Evolutionary conservation across 352 stramenopile genomes (phyloP), one percentile per base, ranked within the genome.

Genomic region (Globisporangium perplexum): DNA sequence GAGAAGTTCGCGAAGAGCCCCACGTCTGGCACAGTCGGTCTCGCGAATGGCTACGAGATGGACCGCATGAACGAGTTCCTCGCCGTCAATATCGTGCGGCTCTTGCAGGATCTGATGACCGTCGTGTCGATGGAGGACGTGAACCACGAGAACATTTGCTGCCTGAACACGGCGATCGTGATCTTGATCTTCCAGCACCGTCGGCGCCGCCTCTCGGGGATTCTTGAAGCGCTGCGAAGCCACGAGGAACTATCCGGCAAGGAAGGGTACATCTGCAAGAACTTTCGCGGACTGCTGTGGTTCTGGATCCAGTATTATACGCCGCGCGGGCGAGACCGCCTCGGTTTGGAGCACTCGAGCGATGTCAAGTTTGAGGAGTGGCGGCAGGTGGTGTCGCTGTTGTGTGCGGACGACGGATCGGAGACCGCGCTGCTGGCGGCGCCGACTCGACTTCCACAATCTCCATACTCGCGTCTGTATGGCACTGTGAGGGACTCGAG

Each of bases 111-210:
- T 70, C 85, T 98, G 43, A 95, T 98, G 81, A 90, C 77, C 8
- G 92, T 98, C 42, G 92, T 98, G n/a, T 82, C 89, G 53, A 73
- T 98, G 53, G 81, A 91, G 23, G 95, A 97, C 49, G 90, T 98
- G 59, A 98, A 98, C 61, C 94, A 98, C 66, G 95, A 98, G 66
- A 98, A 98, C 65, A 98, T 98, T 71, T 98, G 96, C 76, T 98
- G 93, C 54, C 66, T 98, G 31, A 98, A 98, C 75, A 98, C 96
- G 42, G 92, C 92, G 11, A 87, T 98, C 35, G 83, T 98, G 28
- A 93, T 98, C 56, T 66, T 98, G 20, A 88, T 98, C 7, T 97
- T 98, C 62, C 88, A 96, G 51, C 71, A 96, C 57, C 90, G 90
- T n/a, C 78, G 90, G n/a, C 54, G 78, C 14, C 71, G 91, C 22